These are phyloP conservation scores for Pythium brachiatum DNA, from an alignment of 352 stramenopile genomes.

Conservation along the genomic window DNA sequence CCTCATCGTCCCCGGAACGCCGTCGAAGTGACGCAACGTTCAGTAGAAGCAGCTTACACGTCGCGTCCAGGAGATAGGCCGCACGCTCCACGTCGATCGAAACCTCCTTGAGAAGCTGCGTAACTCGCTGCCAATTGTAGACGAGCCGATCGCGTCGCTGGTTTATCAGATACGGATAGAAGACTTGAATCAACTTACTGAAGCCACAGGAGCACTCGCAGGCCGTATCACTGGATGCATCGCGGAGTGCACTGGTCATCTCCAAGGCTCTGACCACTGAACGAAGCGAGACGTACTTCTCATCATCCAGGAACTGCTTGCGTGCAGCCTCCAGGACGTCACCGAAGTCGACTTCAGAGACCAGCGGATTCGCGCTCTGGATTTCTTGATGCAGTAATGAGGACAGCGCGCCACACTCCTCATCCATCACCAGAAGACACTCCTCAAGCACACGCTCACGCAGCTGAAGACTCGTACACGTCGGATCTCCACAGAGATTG, in stretches of 20 bases:
- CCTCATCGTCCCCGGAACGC: background rate
- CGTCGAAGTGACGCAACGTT: conserved; percentile 20
- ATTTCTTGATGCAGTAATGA: conserved; percentile 6
- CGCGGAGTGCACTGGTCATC: background rate
- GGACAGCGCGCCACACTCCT: conserved; percentile 8
- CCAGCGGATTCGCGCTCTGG: conserved; percentile 10
- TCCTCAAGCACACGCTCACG: conserved; percentile 7
- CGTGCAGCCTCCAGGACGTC: conserved; percentile 16
- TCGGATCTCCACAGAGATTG: background rate
- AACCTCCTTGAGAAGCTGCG: background rate
- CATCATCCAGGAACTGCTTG: conserved; percentile 1
- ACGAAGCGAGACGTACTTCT: background rate
- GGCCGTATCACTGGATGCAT: background rate
- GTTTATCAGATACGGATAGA: conserved; percentile 71
- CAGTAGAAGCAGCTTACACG: conserved; percentile 57
- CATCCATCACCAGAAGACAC: conserved; percentile 12
- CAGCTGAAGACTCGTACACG: background rate
- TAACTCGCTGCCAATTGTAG: conserved; percentile 37
- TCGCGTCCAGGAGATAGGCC: conserved; percentile 38
- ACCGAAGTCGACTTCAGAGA: conserved; percentile 23
- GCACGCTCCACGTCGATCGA: conserved; percentile 11
- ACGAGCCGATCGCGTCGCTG: conserved; percentile 42
- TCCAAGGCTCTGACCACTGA: background rate
- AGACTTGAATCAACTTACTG: conserved; percentile 48
- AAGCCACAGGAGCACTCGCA: conserved; percentile 23